Base-by-base conservation (phyloP, 148 eudicot genomes). In the Tetragonia tetragonoides region DNA sequence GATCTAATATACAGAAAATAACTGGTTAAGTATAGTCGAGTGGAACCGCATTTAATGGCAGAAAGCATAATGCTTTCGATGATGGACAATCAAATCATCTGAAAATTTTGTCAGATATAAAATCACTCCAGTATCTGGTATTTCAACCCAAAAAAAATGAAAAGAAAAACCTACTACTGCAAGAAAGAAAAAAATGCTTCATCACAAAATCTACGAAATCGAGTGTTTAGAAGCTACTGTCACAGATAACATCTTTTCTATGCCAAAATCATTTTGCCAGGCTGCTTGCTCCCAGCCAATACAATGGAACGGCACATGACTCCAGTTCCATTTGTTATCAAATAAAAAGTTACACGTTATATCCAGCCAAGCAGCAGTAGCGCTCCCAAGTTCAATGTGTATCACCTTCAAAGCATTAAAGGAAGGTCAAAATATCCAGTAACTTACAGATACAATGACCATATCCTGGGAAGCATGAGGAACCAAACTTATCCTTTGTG, bases 401-500 rank as follows among this genome's bases (percentile, higher is more conserved):
- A 51, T 24, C 4, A 41, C 66, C 54, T 67, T 51, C 21, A 15
- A 42, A 28, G 16, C 67, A 21, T 41, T 46, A 41, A 16, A 21
- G 20, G 41, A 74, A 21, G 67, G 54, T 24, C 54, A 41, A 12
- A 39, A 15, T 34, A 53, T 56, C 15, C 41, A 44, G 23, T 18
- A 46, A 69, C 73, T 69, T 69, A 46, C 73, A 20, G 18, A 44
- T 23, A 46, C 9, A 69, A 69, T 44, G 37, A 23, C 56, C 73
- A 18, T 51, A 37, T 15, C 10, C 70, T 20, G 15, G 41, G 38
- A 38, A 53, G 38, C 10, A 18, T 11, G 2, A 37, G 44, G 23
- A 39, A 28, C 40, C 24, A 17, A 8, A 38, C 49, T 76, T 54
- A 39, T 51, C 64, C 47, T 64, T 34, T 34, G 28, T 47, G 76